Evolutionary conservation across 768 basidiomycete genomes (phyloP).

Genomic region (Serendipita vermifera): DNA sequence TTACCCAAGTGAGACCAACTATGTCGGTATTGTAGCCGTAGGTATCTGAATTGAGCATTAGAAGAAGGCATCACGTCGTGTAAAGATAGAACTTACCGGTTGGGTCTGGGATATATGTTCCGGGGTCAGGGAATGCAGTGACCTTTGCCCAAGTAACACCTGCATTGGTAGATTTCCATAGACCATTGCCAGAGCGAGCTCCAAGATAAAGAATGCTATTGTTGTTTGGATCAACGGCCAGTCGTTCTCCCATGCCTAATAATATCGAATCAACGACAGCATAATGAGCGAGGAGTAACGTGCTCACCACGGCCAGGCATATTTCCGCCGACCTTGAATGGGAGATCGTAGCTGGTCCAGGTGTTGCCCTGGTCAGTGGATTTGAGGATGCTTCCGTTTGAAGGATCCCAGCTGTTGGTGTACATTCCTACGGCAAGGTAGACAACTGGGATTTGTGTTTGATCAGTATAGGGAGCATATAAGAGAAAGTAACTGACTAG

Average conservation of each 20-base stretch:
- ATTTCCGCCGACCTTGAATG: conserved; percentile 53
- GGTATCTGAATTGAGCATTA: background rate
- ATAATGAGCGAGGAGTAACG: too few relatives aligned
- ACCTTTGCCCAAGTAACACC: conserved; percentile 49
- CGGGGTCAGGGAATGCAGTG: conserved; percentile 44
- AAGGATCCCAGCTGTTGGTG: conserved; percentile 45
- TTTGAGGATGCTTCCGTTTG: conserved; percentile 48
- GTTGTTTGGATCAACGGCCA: conserved; percentile 49
- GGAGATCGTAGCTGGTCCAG: conserved; percentile 37
- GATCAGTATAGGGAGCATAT: background rate
- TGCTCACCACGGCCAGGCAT: conserved; percentile 49
- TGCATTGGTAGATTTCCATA: conserved; percentile 52
- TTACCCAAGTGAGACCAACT: conserved; percentile 45
- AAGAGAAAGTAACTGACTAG: conserved; percentile 35
- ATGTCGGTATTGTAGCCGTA: conserved; percentile 27
- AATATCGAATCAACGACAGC: too few relatives aligned
- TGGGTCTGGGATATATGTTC: conserved; percentile 23
- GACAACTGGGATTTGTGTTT: conserved; percentile 33
- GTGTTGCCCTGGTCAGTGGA: conserved; percentile 46
- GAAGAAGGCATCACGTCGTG: conserved; percentile 30
- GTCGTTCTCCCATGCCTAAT: too few relatives aligned
- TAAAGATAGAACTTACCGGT: background rate
- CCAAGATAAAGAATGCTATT: conserved; percentile 52
- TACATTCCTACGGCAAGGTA: conserved; percentile 17
- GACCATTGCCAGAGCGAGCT: conserved; percentile 48